Base-by-base conservation (phyloP, 495 filamentous ascomycete species). In the Penicillium coffeae region DNA sequence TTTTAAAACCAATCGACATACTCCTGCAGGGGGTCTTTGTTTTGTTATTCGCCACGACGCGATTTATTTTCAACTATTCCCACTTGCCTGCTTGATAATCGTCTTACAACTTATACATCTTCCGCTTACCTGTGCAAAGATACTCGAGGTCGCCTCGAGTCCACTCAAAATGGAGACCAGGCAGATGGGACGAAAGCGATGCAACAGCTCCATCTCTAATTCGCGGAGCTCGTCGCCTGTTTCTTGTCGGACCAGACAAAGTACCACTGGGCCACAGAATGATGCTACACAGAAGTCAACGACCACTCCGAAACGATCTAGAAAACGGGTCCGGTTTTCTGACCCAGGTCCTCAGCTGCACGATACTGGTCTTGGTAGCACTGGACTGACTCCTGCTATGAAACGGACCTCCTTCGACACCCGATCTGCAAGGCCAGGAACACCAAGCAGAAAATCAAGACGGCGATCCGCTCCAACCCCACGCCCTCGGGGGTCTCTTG, bases 271-370 rank as follows among this genome's bases (percentile, higher is more conserved):
- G 27, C 42, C 16, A 2, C 14, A 25, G 21, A 45, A 4, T 25
- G n/a, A 18, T 7, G 34, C 34, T 47, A 34, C 44, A 47, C 44
- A 32, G 5, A 45, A 45, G 22, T 1, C 43, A 19, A 52, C 46
- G 16, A 44, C 48, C 19, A 72, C 65, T 30, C 65, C 65, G 8
- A 63, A 58, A 36, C 65, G 56, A 54, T 42, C 71, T 9, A 79
- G 77, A 54, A 88, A 88, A 57, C 76, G 74, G 54, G 84, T 86
- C 37, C 82, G 87, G 21, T 88, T 88, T 63, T 89, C 86, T 0
- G 84, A 89, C 43, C 84, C 84, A 4, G 84, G 82, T 3, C 81
- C 80, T 21, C 62, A 60, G 8, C 48, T 62, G 40, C 67, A 63
- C 21, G 59, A 63, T 18, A 50, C 46, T 14, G 50, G 54, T 5